Percentiles rank a stretch among this genome's conserved stretches.
Conservation (phyloP, 2,329 filamentous ascomycete species). For the Aureobasidium vineae region DNA sequence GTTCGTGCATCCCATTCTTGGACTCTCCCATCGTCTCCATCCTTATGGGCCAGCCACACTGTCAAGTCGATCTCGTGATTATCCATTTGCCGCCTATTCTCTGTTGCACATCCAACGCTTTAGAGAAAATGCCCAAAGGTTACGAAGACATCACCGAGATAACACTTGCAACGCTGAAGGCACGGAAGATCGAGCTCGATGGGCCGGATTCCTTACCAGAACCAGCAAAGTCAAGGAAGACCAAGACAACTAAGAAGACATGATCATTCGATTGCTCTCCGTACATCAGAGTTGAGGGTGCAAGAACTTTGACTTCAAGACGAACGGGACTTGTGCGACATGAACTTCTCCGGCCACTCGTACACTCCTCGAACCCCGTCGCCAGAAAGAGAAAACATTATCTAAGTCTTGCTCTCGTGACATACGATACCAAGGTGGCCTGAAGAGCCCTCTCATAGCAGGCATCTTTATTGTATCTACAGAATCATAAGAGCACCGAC, state of each 20-base stretch:
- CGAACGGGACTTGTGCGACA: not conserved
- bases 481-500: conserved; percentile 18
- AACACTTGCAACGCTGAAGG: not conserved
- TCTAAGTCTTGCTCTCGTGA: not conserved
- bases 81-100: no score
- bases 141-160: not conserved
- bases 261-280: not conserved
- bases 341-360: not conserved
- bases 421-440: not conserved
- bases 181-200: not conserved
- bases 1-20: not conserved
- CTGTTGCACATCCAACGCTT: no score
- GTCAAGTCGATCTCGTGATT: no score
- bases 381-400: not conserved
- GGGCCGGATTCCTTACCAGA: not conserved
- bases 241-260: not conserved
- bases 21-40: not conserved
- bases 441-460: not conserved
- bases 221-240: not conserved
- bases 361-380: not conserved
- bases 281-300: not conserved
- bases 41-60: no score
- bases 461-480: not conserved
- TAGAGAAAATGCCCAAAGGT: not conserved
- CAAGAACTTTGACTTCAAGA: no score